Conservation (phyloP, 805 yeast species). For the Ogataea minuta region DNA sequence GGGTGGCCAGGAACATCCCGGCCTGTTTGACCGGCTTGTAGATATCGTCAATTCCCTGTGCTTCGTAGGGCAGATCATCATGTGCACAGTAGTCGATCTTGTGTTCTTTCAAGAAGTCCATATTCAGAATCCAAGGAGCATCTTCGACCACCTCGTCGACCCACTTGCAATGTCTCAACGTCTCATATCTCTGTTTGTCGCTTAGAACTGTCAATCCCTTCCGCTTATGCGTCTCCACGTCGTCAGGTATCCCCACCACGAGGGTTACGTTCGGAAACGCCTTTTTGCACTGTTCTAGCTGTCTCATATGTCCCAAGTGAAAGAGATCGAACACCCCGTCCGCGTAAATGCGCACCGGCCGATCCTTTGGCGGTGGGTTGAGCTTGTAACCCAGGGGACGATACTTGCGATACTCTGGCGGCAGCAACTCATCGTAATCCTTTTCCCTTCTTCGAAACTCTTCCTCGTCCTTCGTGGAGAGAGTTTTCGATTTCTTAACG, state of each 20-base stretch:
- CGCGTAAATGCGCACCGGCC: slow-evolving; percentile 93
- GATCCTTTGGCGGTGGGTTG: slow-evolving; percentile 78
- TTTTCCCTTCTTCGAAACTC: slow-evolving; percentile 45
- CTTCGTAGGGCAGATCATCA: slow-evolving; percentile 93
- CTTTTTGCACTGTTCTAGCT: slow-evolving; percentile 94
- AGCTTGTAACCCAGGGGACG: slow-evolving; percentile 78
- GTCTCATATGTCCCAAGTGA: slow-evolving; percentile 97
- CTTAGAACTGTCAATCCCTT: slow-evolving; percentile 92
- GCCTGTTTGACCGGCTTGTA: slow-evolving; percentile 86
- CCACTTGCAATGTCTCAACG: slow-evolving; percentile 93
- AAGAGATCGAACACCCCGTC: slow-evolving; percentile 97
- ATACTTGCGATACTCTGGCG: slow-evolving; percentile 68
- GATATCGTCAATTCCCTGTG: slow-evolving; percentile 86
- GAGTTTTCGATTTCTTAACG: slow-evolving; percentile 9
- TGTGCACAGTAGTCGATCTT: slow-evolving; percentile 95
- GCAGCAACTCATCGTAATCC: slow-evolving; percentile 60
- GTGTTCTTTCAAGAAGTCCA: slow-evolving; percentile 75
- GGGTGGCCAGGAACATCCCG: slow-evolving; percentile 92
- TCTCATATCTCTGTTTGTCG: slow-evolving; percentile 85
- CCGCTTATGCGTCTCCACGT: slow-evolving; percentile 82
- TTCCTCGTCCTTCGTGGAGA: slow-evolving; percentile 26
- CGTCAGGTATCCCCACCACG: slow-evolving; percentile 91
- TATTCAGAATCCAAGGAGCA: slow-evolving; percentile 94
- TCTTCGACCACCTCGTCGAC: slow-evolving; percentile 93
- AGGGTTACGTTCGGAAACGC: slow-evolving; percentile 79